phyloP scores from a whole-genome alignment of 805 yeast species.

The Sugiyamaella americana region DNA sequence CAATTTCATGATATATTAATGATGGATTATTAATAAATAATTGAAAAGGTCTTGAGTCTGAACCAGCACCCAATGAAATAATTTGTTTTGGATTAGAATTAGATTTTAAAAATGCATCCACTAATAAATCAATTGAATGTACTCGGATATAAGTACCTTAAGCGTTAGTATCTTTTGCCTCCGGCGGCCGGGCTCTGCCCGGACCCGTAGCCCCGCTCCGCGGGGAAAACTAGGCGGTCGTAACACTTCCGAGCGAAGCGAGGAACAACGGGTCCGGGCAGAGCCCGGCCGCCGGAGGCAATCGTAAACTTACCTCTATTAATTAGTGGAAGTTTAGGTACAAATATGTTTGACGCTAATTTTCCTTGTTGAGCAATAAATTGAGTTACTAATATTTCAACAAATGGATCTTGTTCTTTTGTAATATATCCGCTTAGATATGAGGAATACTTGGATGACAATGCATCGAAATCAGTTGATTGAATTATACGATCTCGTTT shows the following conservation, averaged over 20 bases:
- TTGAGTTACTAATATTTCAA: slow-evolving; percentile 23
- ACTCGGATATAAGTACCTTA: slow-evolving; percentile 44
- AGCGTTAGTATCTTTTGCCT: background rate
- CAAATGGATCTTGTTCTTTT: slow-evolving; percentile 32
- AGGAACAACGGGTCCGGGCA: no score
- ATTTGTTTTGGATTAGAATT: slow-evolving; percentile 35
- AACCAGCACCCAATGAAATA: slow-evolving; percentile 74
- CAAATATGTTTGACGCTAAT: slow-evolving; percentile 7
- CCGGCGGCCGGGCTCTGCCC: background rate
- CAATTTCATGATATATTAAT: slow-evolving; percentile 53
- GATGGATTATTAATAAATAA: slow-evolving; percentile 32
- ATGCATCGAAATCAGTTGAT: slow-evolving; percentile 57
- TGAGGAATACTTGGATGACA: slow-evolving; percentile 46
- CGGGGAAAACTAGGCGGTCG: no score
- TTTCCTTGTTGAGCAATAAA: slow-evolving; percentile 9
- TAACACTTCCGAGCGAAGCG: no score
- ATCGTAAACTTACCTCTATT: slow-evolving; percentile 42
- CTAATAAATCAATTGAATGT: slow-evolving; percentile 37
- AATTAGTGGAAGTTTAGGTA: slow-evolving; percentile 49
- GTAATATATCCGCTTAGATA: slow-evolving; percentile 39
- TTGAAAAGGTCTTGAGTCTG: slow-evolving; percentile 63
- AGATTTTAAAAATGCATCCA: slow-evolving; percentile 33
- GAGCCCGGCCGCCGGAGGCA: background rate
- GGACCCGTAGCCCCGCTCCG: no score
- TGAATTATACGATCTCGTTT: slow-evolving; percentile 33